phyloP scores from a whole-genome alignment of 352 stramenopile species.

The Aphanomyces euteiches region DNA sequence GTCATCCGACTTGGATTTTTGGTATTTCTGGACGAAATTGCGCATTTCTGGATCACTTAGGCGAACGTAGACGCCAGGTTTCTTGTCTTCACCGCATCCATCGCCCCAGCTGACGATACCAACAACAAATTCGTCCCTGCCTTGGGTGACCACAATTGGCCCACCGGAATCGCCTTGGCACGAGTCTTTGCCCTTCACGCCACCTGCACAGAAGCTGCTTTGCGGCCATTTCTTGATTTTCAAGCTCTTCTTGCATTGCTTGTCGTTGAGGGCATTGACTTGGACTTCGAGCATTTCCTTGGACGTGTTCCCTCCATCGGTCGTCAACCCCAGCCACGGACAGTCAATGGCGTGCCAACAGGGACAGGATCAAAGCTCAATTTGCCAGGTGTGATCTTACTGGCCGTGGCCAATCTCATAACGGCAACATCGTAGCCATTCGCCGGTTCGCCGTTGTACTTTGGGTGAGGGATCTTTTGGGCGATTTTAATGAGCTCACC shows the following conservation, averaged over 20 bases:
- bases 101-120: slow-evolving; percentile 37
- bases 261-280: slow-evolving; percentile 45
- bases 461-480: slow-evolving; percentile 47
- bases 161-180: slow-evolving; percentile 38
- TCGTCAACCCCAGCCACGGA: slow-evolving; percentile 30
- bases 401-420: slow-evolving; percentile 43
- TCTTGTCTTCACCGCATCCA: slow-evolving; percentile 25
- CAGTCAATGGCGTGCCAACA: slow-evolving; percentile 42
- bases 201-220: slow-evolving; percentile 56
- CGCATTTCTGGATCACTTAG: background rate
- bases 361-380: slow-evolving; percentile 39
- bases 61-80: slow-evolving; percentile 20
- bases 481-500: slow-evolving; percentile 51
- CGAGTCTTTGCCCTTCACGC: slow-evolving; percentile 31
- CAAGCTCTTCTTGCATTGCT: slow-evolving; percentile 37
- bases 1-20: background rate
- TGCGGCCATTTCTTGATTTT: slow-evolving; percentile 39
- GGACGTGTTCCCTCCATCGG: slow-evolving; percentile 33
- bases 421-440: slow-evolving; percentile 59
- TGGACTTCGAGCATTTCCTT: slow-evolving; percentile 43
- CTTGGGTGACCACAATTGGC: slow-evolving; percentile 9
- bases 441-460: slow-evolving; percentile 41
- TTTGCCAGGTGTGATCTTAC: slow-evolving; percentile 39
- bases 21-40: slow-evolving; percentile 8
- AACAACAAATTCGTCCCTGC: slow-evolving; percentile 24